Conservation (phyloP, 306 rosid genomes). For the Vigna nakashimae region DNA sequence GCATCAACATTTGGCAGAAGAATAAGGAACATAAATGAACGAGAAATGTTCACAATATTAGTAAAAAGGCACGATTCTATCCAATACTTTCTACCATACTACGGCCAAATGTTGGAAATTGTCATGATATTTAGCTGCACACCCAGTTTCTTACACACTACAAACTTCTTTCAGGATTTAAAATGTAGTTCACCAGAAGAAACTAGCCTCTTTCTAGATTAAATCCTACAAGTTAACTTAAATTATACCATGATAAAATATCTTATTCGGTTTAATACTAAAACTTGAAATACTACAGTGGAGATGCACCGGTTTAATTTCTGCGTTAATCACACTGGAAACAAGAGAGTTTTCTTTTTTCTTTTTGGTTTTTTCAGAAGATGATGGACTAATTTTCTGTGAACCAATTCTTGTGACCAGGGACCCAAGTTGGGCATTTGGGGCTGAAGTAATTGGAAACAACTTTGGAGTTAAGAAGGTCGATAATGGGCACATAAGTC, state of each 20-base stretch:
- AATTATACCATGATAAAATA: background rate
- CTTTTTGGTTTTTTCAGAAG: too few relatives aligned
- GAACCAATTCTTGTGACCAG: conserved; percentile 8
- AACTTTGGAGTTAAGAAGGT: conserved; percentile 25
- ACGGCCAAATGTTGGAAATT: too few relatives aligned
- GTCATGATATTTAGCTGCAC: too few relatives aligned
- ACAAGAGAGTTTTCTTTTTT: background rate
- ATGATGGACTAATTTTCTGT: background rate
- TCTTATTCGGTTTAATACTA: background rate
- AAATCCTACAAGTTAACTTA: background rate
- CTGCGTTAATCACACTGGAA: background rate
- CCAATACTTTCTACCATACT: too few relatives aligned
- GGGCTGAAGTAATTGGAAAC: conserved; percentile 18
- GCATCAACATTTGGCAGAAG: too few relatives aligned
- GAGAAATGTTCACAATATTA: too few relatives aligned
- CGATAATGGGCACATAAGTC: background rate
- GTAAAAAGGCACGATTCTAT: too few relatives aligned
- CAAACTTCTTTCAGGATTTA: too few relatives aligned
- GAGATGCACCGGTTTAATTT: background rate
- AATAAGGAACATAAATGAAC: too few relatives aligned
- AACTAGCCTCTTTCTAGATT: too few relatives aligned
- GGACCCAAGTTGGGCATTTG: conserved; percentile 12
- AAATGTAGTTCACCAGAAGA: too few relatives aligned
- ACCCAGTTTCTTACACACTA: too few relatives aligned
- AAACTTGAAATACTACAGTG: background rate